Evolutionary conservation across 2,329 filamentous ascomycete species (phyloP).

Genomic region (Calonectria pauciramosa): DNA sequence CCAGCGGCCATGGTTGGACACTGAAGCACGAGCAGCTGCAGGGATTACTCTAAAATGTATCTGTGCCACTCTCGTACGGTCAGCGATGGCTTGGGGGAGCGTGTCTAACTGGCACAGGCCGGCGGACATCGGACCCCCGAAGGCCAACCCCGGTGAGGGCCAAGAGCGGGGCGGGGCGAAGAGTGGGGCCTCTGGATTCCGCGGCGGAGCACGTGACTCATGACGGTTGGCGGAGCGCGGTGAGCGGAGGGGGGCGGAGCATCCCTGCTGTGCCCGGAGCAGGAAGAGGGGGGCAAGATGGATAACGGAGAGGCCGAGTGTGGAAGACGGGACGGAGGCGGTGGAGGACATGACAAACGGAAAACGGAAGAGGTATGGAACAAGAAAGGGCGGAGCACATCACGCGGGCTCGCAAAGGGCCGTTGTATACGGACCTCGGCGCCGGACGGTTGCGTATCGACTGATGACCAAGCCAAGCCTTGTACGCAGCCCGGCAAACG

Average conservation of each 20-base stretch:
- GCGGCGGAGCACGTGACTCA: conserved; percentile 44
- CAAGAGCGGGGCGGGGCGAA: conserved; percentile 31
- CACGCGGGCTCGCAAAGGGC: not conserved
- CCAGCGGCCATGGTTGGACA: not conserved
- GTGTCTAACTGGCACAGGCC: not conserved
- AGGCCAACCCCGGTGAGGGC: conserved; percentile 16
- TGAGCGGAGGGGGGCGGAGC: conserved; percentile 20
- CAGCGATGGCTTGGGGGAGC: not conserved
- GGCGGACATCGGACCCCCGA: conserved; percentile 18
- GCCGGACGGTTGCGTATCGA: not conserved
- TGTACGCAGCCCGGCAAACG: not conserved
- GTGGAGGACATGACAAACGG: not conserved
- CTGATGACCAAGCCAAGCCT: not conserved
- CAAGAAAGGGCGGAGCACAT: not conserved
- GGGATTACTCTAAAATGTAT: not conserved
- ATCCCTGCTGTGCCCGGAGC: conserved; percentile 8
- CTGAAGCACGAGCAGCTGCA: not conserved
- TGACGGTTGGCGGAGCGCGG: conserved; percentile 23
- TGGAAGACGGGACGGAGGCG: conserved; percentile 1
- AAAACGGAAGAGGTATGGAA: not conserved
- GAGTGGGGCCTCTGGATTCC: conserved; percentile 25
- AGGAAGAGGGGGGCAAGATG: not conserved
- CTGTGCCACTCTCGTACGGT: conserved; percentile 6
- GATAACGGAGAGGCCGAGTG: conserved; percentile 4
- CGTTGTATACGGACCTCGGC: conserved; percentile 8